Base-by-base conservation (phyloP, 306 rosid genomes). In the Cucurbita moschata region DNA sequence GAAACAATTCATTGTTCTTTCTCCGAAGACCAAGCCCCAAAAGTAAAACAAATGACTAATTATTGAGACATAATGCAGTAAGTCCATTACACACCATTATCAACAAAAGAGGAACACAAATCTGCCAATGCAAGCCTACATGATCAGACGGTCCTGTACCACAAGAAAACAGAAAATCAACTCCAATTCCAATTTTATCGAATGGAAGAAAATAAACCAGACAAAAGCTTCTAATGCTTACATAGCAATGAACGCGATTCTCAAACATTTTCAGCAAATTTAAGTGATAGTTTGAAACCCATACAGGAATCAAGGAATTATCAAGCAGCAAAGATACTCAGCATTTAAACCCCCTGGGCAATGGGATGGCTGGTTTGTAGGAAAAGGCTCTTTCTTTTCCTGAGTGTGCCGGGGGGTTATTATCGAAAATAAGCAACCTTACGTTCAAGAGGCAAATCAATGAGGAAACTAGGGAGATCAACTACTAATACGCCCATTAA, bases 31-130 rank as follows among this genome's bases (percentile, higher is more conserved):
- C 21, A 44, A 50, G 59, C 59, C 59, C 38, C 23, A 49, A 69
- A 69, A 30, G 58, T 69, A 30, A 47, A 35, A 69, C 74, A 69
- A 69, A 50, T 4, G 26, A 69, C 59, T 8, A 49, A 23, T 46
- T 68, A 47, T 68, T 49, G 55, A 68, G 21, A 49, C 58, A 69
- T 69, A 49, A 39, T 62, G 54, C 12, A 13, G 26, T 50, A 69
- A 49, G 59, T 69, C 44, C 74, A 69, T 52, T 69, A 69, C 74
- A 69, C 74, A 69, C 30, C 74, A 69, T 69, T 37, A 49, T 69
- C 55, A 69, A 50, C 58, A 50, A 1, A 8, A 50, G 58, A 14
- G 74, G 8, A 50, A 50, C 49, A 47, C 58, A 49, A 50, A 44
- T 50, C 59, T 49, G 58, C 58, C 50, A 30, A 50, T 15, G 43